These are phyloP conservation scores for Tolypocladium tundrense DNA, from an alignment of 2,329 filamentous ascomycete genomes.

Conservation along the genomic window DNA sequence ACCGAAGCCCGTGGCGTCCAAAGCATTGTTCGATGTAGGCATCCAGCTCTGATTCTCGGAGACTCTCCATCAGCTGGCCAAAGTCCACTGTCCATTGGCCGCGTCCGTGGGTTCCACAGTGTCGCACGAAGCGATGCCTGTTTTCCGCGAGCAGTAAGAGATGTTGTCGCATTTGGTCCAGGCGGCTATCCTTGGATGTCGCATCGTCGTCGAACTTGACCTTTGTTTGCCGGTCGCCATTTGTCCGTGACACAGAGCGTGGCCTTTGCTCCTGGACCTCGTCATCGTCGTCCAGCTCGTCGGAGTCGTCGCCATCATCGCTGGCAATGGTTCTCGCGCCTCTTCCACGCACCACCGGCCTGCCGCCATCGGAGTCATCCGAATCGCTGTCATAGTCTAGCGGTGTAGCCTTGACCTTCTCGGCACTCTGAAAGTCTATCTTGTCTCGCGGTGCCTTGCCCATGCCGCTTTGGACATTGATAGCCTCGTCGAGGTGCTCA, in stretches of 20 bases:
- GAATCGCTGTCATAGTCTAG: slow-evolving; percentile 23
- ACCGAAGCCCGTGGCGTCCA: slow-evolving; percentile 64
- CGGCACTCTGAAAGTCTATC: slow-evolving; percentile 34
- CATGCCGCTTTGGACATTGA: slow-evolving; percentile 47
- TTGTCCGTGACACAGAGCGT: slow-evolving; percentile 19
- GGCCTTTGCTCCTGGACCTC: slow-evolving; percentile 8
- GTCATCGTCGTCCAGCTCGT: slow-evolving; percentile 19
- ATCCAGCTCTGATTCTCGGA: slow-evolving; percentile 73
- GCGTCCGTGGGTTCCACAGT: slow-evolving; percentile 50
- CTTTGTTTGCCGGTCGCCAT: slow-evolving; percentile 26
- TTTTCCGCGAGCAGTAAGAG: slow-evolving; percentile 63
- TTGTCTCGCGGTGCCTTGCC: slow-evolving; percentile 41
- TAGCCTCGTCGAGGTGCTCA: slow-evolving; percentile 37
- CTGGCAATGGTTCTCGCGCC: slow-evolving; percentile 7
- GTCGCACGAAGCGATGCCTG: slow-evolving; percentile 56
- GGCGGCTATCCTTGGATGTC: slow-evolving; percentile 30
- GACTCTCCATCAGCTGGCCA: slow-evolving; percentile 54
- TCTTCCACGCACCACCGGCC: slow-evolving; percentile 9
- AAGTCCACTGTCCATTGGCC: slow-evolving; percentile 83
- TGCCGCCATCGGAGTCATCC: slow-evolving; percentile 20
- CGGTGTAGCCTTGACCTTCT: slow-evolving; percentile 34
- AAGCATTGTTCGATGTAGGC: slow-evolving; percentile 69
- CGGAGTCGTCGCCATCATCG: slow-evolving; percentile 24
- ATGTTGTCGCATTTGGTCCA: slow-evolving; percentile 59
- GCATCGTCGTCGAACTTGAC: slow-evolving; percentile 42